Percentiles rank a stretch among this genome's conserved stretches.
These are phyloP conservation scores for Botrytis cinerea DNA, from an alignment of 2,329 filamentous ascomycete genomes.

Conservation along the genomic window DNA sequence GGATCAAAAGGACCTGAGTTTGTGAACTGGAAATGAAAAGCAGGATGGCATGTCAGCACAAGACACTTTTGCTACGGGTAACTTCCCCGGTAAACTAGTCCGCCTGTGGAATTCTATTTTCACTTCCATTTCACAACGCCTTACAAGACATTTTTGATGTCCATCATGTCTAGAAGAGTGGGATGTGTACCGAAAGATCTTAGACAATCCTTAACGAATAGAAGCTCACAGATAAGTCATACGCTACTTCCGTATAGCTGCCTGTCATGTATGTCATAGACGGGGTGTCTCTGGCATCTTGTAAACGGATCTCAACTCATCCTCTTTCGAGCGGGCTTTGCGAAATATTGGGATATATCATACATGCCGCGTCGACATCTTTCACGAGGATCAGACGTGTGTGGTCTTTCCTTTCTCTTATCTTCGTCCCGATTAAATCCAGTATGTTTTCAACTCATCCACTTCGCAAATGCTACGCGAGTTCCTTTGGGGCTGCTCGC, in stretches of 20 bases:
- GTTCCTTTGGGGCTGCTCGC: not conserved
- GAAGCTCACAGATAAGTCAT: not conserved
- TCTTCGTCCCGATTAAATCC: not conserved
- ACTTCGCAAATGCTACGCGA: not conserved
- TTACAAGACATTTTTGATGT: not conserved
- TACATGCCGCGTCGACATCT: not conserved
- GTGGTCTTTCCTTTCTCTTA: too few species aligned
- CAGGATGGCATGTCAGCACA: slow-evolving; percentile 6
- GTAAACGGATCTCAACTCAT: not conserved
- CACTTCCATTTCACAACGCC: not conserved
- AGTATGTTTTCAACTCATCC: not conserved
- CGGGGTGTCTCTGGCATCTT: not conserved
- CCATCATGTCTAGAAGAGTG: not conserved
- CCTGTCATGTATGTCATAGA: not conserved
- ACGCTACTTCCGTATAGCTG: not conserved
- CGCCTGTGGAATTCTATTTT: not conserved
- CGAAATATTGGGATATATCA: too few species aligned
- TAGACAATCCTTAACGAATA: not conserved
- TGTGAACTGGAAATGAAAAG: not conserved
- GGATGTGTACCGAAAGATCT: not conserved
- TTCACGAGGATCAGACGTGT: not conserved
- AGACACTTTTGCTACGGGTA: not conserved
- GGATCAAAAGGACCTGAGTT: not conserved
- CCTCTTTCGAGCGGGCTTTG: not conserved
- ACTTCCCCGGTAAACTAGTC: not conserved